Evolutionary conservation across 352 stramenopile genomes (phyloP).

Genomic region (Phytophthora crassamura): DNA sequence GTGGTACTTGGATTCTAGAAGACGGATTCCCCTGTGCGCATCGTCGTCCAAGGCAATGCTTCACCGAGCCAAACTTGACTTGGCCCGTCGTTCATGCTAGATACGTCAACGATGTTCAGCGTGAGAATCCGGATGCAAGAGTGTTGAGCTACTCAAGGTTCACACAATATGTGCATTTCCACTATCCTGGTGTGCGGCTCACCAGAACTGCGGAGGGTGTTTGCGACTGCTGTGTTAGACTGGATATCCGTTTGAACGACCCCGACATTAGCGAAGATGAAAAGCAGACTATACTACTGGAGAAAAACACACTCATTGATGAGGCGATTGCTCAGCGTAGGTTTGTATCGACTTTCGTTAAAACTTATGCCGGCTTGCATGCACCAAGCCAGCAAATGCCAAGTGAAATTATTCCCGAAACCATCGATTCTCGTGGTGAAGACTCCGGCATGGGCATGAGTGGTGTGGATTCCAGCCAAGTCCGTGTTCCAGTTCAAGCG

Average conservation of each 20-base stretch:
- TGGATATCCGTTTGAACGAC: conserved; percentile 14
- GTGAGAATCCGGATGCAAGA: neutral
- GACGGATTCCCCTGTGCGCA: conserved; percentile 14
- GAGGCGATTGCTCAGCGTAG: conserved; percentile 8
- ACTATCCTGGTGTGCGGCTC: conserved; percentile 13
- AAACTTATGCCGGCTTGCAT: neutral
- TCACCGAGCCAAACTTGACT: conserved; percentile 11
- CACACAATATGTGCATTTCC: conserved; percentile 15
- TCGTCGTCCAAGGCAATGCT: conserved; percentile 8
- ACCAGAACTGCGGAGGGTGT: conserved; percentile 15
- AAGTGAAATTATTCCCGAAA: too few species aligned
- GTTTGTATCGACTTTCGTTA: conserved; percentile 9
- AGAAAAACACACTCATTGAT: conserved; percentile 14
- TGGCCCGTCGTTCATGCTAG: conserved; percentile 1
- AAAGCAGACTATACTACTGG: neutral
- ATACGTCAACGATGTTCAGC: conserved; percentile 1
- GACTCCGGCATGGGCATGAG: neutral
- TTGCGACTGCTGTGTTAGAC: conserved; percentile 15
- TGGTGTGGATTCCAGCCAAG: neutral
- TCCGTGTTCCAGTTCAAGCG: conserved; percentile 11
- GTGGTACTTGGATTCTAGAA: conserved; percentile 14
- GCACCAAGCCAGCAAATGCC: too few species aligned
- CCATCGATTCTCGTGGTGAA: too few species aligned
- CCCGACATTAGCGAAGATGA: conserved; percentile 3
- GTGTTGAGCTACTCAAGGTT: conserved; percentile 17